Conservation (phyloP, 202 grass and related monocot genomes). For the Panicum virgatum region DNA sequence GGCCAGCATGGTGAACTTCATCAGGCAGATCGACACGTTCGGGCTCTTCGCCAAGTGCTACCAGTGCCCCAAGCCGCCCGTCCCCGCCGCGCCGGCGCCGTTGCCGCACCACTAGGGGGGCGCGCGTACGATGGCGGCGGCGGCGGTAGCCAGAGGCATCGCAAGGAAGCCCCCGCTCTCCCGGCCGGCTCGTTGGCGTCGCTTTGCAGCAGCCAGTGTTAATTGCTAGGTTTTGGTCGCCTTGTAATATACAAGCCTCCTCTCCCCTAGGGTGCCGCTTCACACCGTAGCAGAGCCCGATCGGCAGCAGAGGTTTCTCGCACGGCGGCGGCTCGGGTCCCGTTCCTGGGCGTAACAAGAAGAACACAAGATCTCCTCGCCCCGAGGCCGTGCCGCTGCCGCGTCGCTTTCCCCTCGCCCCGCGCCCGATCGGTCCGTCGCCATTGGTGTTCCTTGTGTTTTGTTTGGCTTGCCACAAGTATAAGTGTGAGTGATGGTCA, state of each 20-base stretch:
- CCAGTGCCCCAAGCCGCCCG: constrained; percentile 77
- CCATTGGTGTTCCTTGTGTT: constrained; percentile 40
- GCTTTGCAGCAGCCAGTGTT: constrained; percentile 22
- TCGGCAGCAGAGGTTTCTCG: neutral
- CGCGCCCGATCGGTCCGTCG: neutral
- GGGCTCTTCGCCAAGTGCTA: constrained; percentile 99
- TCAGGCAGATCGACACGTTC: constrained; percentile 92
- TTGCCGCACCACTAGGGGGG: constrained; percentile 51
- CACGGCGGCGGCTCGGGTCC: neutral
- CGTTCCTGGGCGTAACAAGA: constrained; percentile 14
- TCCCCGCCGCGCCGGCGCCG: constrained; percentile 13
- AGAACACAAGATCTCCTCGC: constrained; percentile 1
- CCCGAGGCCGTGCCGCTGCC: constrained; percentile 33
- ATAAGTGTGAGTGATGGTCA: constrained; percentile 53
- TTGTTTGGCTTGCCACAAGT: constrained; percentile 56
- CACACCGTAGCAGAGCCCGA: constrained; percentile 38
- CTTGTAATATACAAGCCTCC: constrained; percentile 56
- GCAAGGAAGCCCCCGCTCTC: neutral
- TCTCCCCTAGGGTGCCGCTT: constrained; percentile 24
- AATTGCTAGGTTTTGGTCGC: constrained; percentile 59
- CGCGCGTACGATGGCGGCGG: too few species aligned
- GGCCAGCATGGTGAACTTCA: constrained; percentile 93
- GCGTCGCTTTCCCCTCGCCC: constrained; percentile 13
- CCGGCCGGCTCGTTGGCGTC: neutral
- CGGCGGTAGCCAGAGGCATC: neutral